phyloP scores from a whole-genome alignment of 202 grass and related monocot species.

The Elaeis oleifera region DNA sequence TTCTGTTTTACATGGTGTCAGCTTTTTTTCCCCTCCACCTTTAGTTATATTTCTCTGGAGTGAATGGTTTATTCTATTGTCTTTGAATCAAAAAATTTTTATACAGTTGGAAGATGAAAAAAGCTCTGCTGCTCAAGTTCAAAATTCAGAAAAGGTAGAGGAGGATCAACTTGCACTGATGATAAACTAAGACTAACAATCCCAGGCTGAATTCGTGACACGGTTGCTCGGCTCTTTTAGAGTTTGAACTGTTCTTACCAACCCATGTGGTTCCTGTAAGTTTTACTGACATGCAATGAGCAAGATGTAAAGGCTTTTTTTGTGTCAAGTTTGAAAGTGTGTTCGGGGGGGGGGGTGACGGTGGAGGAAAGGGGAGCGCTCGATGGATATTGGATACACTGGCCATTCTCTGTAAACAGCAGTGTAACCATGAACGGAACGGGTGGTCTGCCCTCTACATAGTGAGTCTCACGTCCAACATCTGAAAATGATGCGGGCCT shows the following conservation, averaged over 20 bases:
- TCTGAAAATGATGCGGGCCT: too few relatives aligned
- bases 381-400: too few relatives aligned
- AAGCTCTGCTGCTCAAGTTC: background rate
- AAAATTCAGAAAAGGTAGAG: background rate
- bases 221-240: too few relatives aligned
- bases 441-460: too few relatives aligned
- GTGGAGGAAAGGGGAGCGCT: too few relatives aligned
- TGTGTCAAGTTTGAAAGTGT: background rate
- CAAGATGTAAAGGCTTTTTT: background rate
- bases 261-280: background rate
- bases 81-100: background rate
- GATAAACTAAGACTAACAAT: too few relatives aligned
- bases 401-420: too few relatives aligned
- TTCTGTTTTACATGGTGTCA: background rate
- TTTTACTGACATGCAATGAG: background rate
- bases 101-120: background rate
- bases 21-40: background rate
- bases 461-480: too few relatives aligned
- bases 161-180: too few relatives aligned
- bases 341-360: background rate
- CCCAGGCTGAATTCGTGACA: too few relatives aligned
- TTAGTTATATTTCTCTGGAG: background rate
- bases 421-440: too few relatives aligned
- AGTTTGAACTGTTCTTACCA: background rate
- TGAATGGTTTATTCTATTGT: slow-evolving; percentile 1